Percentiles rank a stretch among this genome's conserved stretches.
These are phyloP conservation scores for Picea engelmannii DNA, from an alignment of 83 land plant genomes.

Conservation along the genomic window DNA sequence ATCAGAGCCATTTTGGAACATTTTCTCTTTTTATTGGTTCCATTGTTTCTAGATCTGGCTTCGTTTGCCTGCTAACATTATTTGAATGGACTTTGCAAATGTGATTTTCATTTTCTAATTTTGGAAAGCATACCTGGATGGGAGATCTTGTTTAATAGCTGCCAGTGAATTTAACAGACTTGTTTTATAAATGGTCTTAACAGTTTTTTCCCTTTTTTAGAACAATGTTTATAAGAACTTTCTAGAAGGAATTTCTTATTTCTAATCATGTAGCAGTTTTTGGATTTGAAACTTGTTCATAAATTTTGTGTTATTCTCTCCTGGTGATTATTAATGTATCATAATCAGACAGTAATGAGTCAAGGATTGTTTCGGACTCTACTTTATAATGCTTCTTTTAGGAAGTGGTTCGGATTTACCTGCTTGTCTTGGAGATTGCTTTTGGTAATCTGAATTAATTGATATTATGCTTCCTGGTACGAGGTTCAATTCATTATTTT, in stretches of 20 bases:
- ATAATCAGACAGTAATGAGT: not conserved
- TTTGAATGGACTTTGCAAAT: too few relatives aligned
- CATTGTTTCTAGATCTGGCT: not conserved
- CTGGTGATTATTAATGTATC: not conserved
- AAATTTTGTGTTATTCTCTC: not conserved
- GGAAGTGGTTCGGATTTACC: not conserved
- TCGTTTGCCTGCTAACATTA: not conserved
- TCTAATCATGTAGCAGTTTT: not conserved
- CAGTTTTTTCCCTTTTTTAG: not conserved
- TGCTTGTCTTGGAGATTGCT: not conserved
- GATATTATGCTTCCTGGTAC: too few relatives aligned
- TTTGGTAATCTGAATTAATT: not conserved
- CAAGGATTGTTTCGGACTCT: not conserved
- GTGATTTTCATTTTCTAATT: too few relatives aligned
- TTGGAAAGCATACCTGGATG: too few relatives aligned
- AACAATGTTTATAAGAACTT: not conserved
- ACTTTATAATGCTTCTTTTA: not conserved
- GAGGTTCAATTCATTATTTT: too few relatives aligned
- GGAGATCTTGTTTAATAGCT: too few relatives aligned
- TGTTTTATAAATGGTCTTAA: not conserved
- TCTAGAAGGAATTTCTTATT: not conserved
- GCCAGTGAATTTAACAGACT: not conserved
- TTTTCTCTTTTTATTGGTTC: not conserved
- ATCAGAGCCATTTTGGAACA: not conserved
- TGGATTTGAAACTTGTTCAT: not conserved